Conservation (phyloP, 352 stramenopile genomes). For the Phytophthora cryptogea region DNA sequence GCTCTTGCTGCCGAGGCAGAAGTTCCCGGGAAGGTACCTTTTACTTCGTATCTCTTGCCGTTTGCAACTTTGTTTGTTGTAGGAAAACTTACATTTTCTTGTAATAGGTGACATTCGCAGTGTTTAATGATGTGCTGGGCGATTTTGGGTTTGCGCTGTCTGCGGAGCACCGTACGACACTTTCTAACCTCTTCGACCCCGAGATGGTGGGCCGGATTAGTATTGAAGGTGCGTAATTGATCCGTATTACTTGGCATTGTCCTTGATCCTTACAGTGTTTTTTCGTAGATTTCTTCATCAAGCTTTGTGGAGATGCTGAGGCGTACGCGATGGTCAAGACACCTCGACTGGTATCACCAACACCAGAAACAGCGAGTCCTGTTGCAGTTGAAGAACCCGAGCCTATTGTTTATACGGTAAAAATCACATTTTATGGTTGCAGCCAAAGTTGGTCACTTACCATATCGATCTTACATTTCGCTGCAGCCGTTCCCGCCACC, state of each 20-base stretch:
- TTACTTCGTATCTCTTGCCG: not conserved
- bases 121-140: constrained; percentile 71
- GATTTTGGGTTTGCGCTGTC: constrained; percentile 68
- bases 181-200: constrained; percentile 58
- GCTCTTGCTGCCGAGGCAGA: constrained; percentile 70
- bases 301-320: constrained; percentile 69
- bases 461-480: not conserved
- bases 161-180: constrained; percentile 40
- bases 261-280: not conserved
- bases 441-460: not conserved
- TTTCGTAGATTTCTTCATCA: constrained; percentile 73
- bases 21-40: constrained; percentile 63
- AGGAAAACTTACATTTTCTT: not conserved
- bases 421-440: not conserved
- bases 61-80: not conserved
- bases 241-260: too few species aligned
- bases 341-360: constrained; percentile 2
- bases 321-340: constrained; percentile 42
- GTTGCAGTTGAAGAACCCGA: constrained; percentile 16
- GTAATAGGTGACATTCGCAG: constrained; percentile 58
- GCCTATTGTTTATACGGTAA: constrained; percentile 33
- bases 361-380: constrained; percentile 16
- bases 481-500: constrained; percentile 25
- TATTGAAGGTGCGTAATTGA: constrained; percentile 60
- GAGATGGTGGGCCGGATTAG: constrained; percentile 57